Percentiles rank a stretch among this genome's conserved stretches.
Conservation (phyloP, 176 grass and related monocot species). For the Oryza rufipogon region DNA sequence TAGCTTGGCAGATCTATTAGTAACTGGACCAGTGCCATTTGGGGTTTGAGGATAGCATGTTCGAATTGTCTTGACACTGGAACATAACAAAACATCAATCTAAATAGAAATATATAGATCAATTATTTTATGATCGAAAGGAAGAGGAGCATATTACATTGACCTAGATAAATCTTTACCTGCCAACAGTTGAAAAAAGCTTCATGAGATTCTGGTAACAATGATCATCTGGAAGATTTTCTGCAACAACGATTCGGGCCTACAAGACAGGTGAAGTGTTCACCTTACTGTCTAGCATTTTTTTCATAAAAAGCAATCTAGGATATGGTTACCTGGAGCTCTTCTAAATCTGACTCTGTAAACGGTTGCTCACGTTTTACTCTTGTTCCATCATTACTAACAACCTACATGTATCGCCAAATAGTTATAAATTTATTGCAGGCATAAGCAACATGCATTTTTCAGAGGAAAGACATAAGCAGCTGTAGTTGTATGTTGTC, state of each 20-base stretch:
- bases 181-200: slow-evolving; percentile 91
- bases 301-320: background rate
- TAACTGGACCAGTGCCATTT: slow-evolving; percentile 79
- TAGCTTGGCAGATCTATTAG: slow-evolving; percentile 90
- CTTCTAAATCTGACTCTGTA: slow-evolving; percentile 90
- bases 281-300: slow-evolving; percentile 25
- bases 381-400: slow-evolving; percentile 95
- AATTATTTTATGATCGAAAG: slow-evolving; percentile 12
- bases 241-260: slow-evolving; percentile 94
- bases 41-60: slow-evolving; percentile 94
- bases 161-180: slow-evolving; percentile 54
- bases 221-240: slow-evolving; percentile 99
- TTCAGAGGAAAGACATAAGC: slow-evolving; percentile 14
- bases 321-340: slow-evolving; percentile 67
- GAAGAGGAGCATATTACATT: slow-evolving; percentile 17
- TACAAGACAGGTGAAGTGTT: slow-evolving; percentile 38
- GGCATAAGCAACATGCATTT: slow-evolving; percentile 22
- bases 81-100: slow-evolving; percentile 39
- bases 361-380: slow-evolving; percentile 79
- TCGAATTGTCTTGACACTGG: slow-evolving; percentile 92
- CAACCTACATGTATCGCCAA: slow-evolving; percentile 53
- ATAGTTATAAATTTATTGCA: slow-evolving; percentile 23
- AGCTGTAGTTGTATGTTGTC: background rate
- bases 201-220: slow-evolving; percentile 99
- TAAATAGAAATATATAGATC: slow-evolving; percentile 24